A percentile compares a stretch with the other conserved stretches of the same genome.
These are phyloP conservation scores for Xylariaceae sp. DNA, from an alignment of 2,329 filamentous ascomycete genomes.

Conservation along the genomic window DNA sequence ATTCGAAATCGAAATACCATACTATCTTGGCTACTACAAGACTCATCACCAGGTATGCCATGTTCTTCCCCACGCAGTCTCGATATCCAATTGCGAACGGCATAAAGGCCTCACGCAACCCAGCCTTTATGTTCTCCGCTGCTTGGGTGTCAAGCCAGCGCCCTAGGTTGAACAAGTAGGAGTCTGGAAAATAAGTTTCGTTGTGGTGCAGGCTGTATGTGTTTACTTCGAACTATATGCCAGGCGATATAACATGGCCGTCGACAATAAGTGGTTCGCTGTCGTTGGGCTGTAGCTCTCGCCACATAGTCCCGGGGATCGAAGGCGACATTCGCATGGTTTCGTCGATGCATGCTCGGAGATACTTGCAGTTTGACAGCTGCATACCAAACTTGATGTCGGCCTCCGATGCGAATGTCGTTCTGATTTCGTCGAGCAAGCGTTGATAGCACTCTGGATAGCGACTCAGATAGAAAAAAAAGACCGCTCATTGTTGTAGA, in stretches of 20 bases:
- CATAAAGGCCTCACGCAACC: no score
- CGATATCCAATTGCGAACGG: no score
- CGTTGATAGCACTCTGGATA: not conserved
- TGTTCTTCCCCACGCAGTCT: no score
- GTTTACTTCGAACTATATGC: conserved; percentile 5
- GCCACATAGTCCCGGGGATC: conserved; percentile 1
- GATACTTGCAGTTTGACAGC: not conserved
- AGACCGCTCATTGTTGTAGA: conserved; percentile 2
- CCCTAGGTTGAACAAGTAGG: no score
- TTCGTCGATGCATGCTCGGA: conserved; percentile 9
- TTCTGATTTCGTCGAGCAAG: not conserved
- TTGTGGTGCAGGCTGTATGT: conserved; percentile 6
- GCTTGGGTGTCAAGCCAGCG: no score
- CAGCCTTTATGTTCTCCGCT: no score
- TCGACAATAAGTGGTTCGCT: conserved; percentile 1
- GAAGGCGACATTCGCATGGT: conserved; percentile 3
- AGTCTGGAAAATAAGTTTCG: not conserved
- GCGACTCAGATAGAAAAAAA: conserved; percentile 5
- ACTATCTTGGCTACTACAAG: no score
- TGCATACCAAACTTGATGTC: not conserved
- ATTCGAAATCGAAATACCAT: no score
- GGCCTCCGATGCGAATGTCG: not conserved
- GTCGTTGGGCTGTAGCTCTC: not conserved
- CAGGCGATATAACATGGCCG: conserved; percentile 5
- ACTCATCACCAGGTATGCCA: no score